These are phyloP conservation scores for Wickerhamomyces chaumierensis DNA, from an alignment of 805 yeast species.

Conservation along the genomic window DNA sequence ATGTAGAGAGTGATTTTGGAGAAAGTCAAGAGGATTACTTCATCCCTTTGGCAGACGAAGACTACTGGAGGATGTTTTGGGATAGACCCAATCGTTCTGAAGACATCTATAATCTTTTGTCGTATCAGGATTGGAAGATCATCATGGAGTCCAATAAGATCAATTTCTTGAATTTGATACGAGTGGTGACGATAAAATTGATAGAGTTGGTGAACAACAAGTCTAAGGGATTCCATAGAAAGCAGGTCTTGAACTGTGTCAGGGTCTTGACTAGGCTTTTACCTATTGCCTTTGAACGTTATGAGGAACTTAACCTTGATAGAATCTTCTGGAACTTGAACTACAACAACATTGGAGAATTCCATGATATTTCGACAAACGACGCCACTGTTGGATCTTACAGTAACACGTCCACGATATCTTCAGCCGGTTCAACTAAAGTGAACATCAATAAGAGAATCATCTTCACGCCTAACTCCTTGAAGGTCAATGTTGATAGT, in stretches of 20 bases:
- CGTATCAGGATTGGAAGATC: constrained; percentile 44
- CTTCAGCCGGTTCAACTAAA: constrained; percentile 9
- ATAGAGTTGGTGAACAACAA: constrained; percentile 5
- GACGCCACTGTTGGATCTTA: constrained; percentile 18
- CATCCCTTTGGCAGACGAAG: constrained; percentile 15
- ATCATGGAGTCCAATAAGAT: constrained; percentile 46
- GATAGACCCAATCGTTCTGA: constrained; percentile 35
- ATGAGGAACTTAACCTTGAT: constrained; percentile 18
- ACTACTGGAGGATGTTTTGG: constrained; percentile 38
- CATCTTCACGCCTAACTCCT: constrained; percentile 8
- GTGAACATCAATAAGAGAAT: constrained; percentile 10
- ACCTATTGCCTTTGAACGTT: constrained; percentile 57
- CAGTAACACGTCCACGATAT: constrained; percentile 13
- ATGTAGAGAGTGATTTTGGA: background rate
- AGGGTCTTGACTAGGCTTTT: constrained; percentile 53
- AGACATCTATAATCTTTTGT: constrained; percentile 48
- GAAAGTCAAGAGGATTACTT: background rate
- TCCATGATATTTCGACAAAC: constrained; percentile 2
- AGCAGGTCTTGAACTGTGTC: constrained; percentile 45
- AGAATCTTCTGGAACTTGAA: constrained; percentile 33
- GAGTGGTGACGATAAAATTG: constrained; percentile 25
- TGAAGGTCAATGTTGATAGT: constrained; percentile 8
- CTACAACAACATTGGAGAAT: constrained; percentile 4
- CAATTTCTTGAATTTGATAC: constrained; percentile 45
- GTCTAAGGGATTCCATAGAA: constrained; percentile 16